Evolutionary conservation across 805 yeast genomes (phyloP).

Genomic region (Spathaspora boniae): DNA sequence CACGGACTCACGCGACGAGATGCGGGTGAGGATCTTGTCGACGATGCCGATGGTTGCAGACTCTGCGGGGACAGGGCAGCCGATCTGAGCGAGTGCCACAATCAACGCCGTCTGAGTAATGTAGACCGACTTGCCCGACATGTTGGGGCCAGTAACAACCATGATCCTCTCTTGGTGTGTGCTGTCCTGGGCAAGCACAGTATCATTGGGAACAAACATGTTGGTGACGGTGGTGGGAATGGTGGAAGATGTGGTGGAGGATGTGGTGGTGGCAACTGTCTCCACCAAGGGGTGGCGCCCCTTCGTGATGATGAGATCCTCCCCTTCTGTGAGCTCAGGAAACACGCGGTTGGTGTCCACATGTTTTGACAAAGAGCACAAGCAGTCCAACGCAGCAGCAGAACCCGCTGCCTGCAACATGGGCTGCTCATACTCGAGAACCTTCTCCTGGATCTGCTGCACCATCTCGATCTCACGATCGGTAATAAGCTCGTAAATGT

Average conservation of each 20-base stretch:
- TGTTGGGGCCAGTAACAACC: constrained; percentile 42
- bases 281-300: constrained; percentile 51
- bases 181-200: constrained; percentile 21
- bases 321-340: constrained; percentile 2
- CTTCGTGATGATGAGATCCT: constrained; percentile 23
- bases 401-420: background rate
- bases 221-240: constrained; percentile 28
- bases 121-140: constrained; percentile 48
- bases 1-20: constrained; percentile 38
- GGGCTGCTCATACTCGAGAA: constrained; percentile 2
- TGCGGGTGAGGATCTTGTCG: constrained; percentile 46
- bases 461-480: constrained; percentile 10
- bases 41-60: constrained; percentile 44
- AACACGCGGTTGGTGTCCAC: constrained; percentile 3
- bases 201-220: constrained; percentile 43
- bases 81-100: constrained; percentile 49
- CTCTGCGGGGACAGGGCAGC: constrained; percentile 52
- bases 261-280: no score
- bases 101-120: constrained; percentile 47
- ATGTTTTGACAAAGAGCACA: constrained; percentile 8
- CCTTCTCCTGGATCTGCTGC: constrained; percentile 6
- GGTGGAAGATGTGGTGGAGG: no score
- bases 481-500: constrained; percentile 8
- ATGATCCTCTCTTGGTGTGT: constrained; percentile 23
- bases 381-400: constrained; percentile 6